These are phyloP conservation scores for Aspergillus terreus DNA, from an alignment of 2,329 filamentous ascomycete genomes.

Conservation along the genomic window DNA sequence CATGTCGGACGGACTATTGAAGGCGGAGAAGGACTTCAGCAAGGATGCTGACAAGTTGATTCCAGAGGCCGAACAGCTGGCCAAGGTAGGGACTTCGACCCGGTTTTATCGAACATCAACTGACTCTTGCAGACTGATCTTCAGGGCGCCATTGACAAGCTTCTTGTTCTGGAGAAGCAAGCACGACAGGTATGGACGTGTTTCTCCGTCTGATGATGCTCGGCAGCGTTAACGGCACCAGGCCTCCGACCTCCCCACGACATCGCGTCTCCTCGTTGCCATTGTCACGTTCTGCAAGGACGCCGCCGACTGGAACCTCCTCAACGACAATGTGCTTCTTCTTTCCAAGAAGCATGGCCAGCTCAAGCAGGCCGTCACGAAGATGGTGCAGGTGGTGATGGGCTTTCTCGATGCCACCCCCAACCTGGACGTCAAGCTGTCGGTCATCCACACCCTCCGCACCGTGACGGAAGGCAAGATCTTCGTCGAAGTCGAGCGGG, in stretches of 20 bases:
- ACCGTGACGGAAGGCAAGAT: slow-evolving; percentile 99
- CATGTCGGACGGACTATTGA: slow-evolving; percentile 81
- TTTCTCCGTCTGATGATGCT: not conserved
- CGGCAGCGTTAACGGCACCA: slow-evolving; percentile 35
- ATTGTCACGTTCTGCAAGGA: slow-evolving; percentile 95
- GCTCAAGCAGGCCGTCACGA: slow-evolving; percentile 97
- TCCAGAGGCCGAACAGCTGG: slow-evolving; percentile 83
- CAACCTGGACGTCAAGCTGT: slow-evolving; percentile 79
- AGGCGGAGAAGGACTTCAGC: slow-evolving; percentile 98
- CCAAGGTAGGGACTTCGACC: slow-evolving; percentile 59
- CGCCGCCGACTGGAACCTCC: slow-evolving; percentile 83
- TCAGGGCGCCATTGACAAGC: slow-evolving; percentile 87
- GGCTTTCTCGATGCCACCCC: slow-evolving; percentile 83
- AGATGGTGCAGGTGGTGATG: slow-evolving; percentile 98
- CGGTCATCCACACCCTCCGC: slow-evolving; percentile 88
- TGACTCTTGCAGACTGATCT: slow-evolving; percentile 56
- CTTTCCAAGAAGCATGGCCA: slow-evolving; percentile 99
- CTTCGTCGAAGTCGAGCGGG: slow-evolving; percentile 97
- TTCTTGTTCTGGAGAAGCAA: slow-evolving; percentile 89
- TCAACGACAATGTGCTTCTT: slow-evolving; percentile 94
- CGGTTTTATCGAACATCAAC: not conserved
- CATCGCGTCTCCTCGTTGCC: slow-evolving; percentile 78
- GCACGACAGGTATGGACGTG: slow-evolving; percentile 72
- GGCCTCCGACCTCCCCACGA: slow-evolving; percentile 94
- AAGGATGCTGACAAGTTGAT: slow-evolving; percentile 93